Base-by-base conservation (phyloP, 2,329 filamentous ascomycete genomes). In the Blastomyces gilchristii region DNA sequence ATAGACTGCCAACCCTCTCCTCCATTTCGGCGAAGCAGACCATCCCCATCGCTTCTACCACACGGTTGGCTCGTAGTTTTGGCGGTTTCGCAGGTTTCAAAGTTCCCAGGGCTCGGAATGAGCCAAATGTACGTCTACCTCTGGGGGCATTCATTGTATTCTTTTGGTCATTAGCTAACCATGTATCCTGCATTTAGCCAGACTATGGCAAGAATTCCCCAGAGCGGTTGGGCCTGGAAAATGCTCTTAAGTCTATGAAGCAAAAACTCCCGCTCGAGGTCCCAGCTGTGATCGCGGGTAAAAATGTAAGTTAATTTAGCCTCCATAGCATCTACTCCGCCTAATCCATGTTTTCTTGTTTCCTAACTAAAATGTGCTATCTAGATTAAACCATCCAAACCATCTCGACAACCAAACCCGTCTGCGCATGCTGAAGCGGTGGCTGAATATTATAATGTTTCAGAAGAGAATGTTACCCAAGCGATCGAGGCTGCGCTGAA, bases 401-500 rank as follows among this genome's bases (percentile, higher is more conserved):
- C 43, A 37, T 37, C 50, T 28, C 25, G 49, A 16, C 93, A 97
- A 77, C 79, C 85, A 73, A 92, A 96, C 78, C 94, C 94, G 28
- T 85, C 91, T 64, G 85, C 91, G 63, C 91, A 97, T 77, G 81
- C 84, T 65, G 83, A 85, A 58, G 82, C 85, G 8, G 82, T 97
- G 63, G 93, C 93, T 58, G 88, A 84, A 63, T 97, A 94, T 80
- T 90, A 91, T 69, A 88, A 90, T 68, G 92, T 92, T 65, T 88
- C 86, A 58, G 79, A 86, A 41, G 81, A 84, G 67, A 87, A 97
- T 71, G 89, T 97, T 68, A 82, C 84, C 66, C 81, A 81, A 53
- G 91, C 93, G 62, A 97, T 97, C 71, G 85, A 90, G 31, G 84
- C 90, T 47, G 92, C 93, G 28, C 83, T 97, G 50, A 85, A 84